Conservation (phyloP, 163 green algal species). For the Chloromonas sp. region DNA sequence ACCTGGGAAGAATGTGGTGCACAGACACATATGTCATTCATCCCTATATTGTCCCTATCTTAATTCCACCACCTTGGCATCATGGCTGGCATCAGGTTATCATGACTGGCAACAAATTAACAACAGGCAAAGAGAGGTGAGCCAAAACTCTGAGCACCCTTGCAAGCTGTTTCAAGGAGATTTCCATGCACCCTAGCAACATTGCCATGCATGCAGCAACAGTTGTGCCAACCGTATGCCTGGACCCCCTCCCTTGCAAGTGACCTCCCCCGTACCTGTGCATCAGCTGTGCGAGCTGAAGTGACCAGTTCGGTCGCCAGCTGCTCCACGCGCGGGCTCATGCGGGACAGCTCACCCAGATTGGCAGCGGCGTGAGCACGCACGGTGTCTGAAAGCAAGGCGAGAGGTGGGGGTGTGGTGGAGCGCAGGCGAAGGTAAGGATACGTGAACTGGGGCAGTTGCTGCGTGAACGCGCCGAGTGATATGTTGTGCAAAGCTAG, state of each 20-base stretch:
- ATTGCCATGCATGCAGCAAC: neutral
- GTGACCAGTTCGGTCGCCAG: conserved; percentile 70
- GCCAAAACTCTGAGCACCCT: neutral
- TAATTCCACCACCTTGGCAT: neutral
- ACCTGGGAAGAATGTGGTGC: conserved; percentile 13
- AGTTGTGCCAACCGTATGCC: neutral
- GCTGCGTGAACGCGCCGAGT: too few relatives aligned
- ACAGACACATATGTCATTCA: neutral
- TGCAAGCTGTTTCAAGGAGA: neutral
- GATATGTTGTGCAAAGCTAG: too few relatives aligned
- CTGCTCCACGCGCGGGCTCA: conserved; percentile 77
- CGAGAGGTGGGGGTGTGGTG: too few relatives aligned
- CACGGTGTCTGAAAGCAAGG: conserved; percentile 33
- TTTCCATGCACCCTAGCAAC: neutral
- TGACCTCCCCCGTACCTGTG: conserved; percentile 15
- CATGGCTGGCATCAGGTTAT: neutral
- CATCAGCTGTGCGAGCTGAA: conserved; percentile 37
- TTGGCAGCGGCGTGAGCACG: conserved; percentile 73
- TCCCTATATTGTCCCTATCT: neutral
- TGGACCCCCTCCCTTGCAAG: neutral
- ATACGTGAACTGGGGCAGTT: too few relatives aligned
- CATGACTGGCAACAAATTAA: neutral
- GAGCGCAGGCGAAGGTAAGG: too few relatives aligned
- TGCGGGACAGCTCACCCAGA: conserved; percentile 73
- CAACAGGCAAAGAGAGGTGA: neutral